Percentiles rank a stretch among this genome's conserved stretches.
Conservation (phyloP, 768 basidiomycete genomes). For the Boletellus ananas region DNA sequence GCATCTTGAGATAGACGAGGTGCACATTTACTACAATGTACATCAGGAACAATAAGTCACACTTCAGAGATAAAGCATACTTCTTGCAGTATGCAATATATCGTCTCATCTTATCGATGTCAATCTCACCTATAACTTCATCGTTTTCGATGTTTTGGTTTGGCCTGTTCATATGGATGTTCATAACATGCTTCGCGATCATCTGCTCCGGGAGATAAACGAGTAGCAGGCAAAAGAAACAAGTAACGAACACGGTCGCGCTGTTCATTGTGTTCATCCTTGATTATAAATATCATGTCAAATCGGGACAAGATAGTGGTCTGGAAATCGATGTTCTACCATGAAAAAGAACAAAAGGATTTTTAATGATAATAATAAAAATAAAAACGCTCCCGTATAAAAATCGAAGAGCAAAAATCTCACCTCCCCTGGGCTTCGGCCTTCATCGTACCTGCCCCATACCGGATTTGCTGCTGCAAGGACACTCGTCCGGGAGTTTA, state of each 20-base stretch:
- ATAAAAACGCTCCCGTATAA: not conserved
- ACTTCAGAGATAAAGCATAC: slow-evolving; percentile 38
- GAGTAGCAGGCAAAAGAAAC: not conserved
- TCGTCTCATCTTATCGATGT: slow-evolving; percentile 97
- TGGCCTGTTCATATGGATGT: slow-evolving; percentile 94
- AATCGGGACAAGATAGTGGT: slow-evolving; percentile 98
- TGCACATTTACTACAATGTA: slow-evolving; percentile 77
- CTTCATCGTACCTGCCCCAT: slow-evolving; percentile 96
- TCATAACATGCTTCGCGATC: slow-evolving; percentile 97
- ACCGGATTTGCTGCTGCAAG: slow-evolving; percentile 98
- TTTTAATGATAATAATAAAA: not conserved
- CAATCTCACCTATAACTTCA: slow-evolving; percentile 81
- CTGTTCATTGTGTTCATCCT: slow-evolving; percentile 94
- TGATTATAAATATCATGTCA: slow-evolving; percentile 99
- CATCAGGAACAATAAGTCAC: not conserved
- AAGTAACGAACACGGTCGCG: slow-evolving; percentile 70
- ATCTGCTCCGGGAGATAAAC: slow-evolving; percentile 45
- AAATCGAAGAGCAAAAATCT: slow-evolving; percentile 3
- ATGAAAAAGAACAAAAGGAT: not conserved
- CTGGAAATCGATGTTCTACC: slow-evolving; percentile 90
- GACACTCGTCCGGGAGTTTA: slow-evolving; percentile 94
- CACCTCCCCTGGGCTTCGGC: slow-evolving; percentile 91
- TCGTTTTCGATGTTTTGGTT: slow-evolving; percentile 57
- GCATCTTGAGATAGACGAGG: slow-evolving; percentile 91
- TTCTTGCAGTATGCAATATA: slow-evolving; percentile 96